Base-by-base conservation (phyloP, 805 yeast species). In the Hanseniaspora meyeri region DNA sequence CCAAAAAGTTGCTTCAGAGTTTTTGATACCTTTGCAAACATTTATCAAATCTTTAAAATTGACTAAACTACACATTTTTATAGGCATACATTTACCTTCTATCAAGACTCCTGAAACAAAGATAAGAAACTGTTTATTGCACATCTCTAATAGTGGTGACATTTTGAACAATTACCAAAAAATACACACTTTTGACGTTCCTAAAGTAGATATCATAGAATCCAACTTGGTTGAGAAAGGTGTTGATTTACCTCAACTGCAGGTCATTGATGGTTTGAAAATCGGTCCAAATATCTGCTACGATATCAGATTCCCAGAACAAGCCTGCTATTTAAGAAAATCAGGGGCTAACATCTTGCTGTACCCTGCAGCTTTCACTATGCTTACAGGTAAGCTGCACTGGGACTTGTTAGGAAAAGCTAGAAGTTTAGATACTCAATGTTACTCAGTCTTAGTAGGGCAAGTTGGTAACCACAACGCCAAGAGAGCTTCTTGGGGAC, bases 291-390 rank as follows among this genome's bases (percentile, higher is more conserved):
- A 80, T 1, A 85, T 87, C 37, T 91, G 96, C 68, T 89, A 87
- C 68, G 97, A 87, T 68, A 80, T 88, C 37, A 73, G 97, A 60
- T 87, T 88, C 65, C 95, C 96, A 0, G 96, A 89, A 65, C 70
- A 86, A 49, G 82, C 93, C 1, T 63, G 84, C 38, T 69, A 82
- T 43, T 69, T 86, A 38, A 71, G 95, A 52, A 65, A 78, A 10
- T 62, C 70, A 53, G 95, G 96, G 3, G 95, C 96, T 0, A 77
- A 87, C 58, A 72, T 91, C 24, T 62, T 91, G 42, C 78, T 91
- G 2, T 91, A 74, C 63, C 97, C 98, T 0, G 83, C 95, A 29
- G 97, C 97, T 0, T 93, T 95, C 74, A 93, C 96, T 0, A 78
- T 85, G 65, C 81, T 82, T 60, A 91, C 97, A 0, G 98, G 98